phyloP scores from a whole-genome alignment of 257 asterid genomes.

The Thymus quinquecostatus region DNA sequence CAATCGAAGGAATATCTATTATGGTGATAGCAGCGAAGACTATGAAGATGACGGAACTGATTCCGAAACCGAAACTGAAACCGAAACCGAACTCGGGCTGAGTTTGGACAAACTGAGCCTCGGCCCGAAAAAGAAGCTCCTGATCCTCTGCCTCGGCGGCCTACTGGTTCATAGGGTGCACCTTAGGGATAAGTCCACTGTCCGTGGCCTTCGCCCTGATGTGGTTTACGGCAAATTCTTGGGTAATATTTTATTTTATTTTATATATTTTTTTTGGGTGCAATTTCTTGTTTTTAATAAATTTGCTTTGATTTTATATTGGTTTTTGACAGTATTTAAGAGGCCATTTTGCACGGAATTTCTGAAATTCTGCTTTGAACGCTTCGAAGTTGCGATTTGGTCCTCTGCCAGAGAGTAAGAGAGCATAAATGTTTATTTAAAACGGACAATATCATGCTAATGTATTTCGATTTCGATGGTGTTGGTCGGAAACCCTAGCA shows the following conservation, averaged over 20 bases:
- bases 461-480: no score
- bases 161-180: constrained; percentile 53
- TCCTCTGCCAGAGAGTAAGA: constrained; percentile 63
- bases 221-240: constrained; percentile 38
- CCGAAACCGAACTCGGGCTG: constrained; percentile 37
- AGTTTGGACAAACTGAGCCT: constrained; percentile 47
- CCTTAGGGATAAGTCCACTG: constrained; percentile 1
- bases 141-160: constrained; percentile 61
- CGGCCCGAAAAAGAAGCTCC: constrained; percentile 62
- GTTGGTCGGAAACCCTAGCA: no score
- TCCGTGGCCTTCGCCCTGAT: constrained; percentile 46
- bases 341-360: constrained; percentile 64
- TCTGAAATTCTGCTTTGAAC: constrained; percentile 58
- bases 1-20: no score
- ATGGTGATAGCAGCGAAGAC: no score
- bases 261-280: no score
- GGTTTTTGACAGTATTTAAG: constrained; percentile 45
- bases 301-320: background rate
- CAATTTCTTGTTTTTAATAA: background rate
- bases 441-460: no score
- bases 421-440: constrained; percentile 1
- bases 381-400: constrained; percentile 68
- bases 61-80: background rate
- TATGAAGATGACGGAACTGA: constrained; percentile 25
- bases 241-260: constrained; percentile 27